Percentiles rank a stretch among this genome's conserved stretches.
Conservation (phyloP, 768 basidiomycete genomes). For the Lactarius deliciosus region DNA sequence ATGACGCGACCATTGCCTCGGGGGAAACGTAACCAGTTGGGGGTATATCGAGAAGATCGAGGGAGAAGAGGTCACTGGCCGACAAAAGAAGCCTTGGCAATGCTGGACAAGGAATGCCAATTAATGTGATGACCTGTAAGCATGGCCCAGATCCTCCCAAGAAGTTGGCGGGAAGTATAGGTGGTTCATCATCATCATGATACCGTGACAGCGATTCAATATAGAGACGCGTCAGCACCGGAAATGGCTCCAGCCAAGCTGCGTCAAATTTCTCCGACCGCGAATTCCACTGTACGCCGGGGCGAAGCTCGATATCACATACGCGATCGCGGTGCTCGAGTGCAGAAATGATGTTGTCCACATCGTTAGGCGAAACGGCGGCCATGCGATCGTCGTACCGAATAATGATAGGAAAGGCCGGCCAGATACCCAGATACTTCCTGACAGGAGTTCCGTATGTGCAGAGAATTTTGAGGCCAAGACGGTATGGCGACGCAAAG, state of each 20-base stretch:
- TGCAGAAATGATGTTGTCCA: too few relatives aligned
- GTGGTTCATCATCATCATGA: too few relatives aligned
- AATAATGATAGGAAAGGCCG: background rate
- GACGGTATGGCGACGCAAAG: too few relatives aligned
- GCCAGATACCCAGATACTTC: background rate
- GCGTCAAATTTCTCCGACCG: background rate
- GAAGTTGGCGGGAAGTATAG: background rate
- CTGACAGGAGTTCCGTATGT: too few relatives aligned
- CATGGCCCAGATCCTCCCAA: constrained; percentile 68
- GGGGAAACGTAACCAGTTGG: constrained; percentile 4
- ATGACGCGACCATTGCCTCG: background rate
- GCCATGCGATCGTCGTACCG: too few relatives aligned
- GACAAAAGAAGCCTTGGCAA: background rate
- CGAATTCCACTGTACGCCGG: too few relatives aligned
- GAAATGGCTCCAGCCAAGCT: background rate
- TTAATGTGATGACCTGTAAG: constrained; percentile 54
- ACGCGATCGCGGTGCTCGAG: too few relatives aligned
- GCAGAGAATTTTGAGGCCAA: too few relatives aligned
- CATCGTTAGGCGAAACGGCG: too few relatives aligned
- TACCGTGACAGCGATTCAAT: background rate
- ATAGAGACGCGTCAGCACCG: background rate
- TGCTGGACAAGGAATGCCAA: constrained; percentile 50
- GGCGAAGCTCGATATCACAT: constrained; percentile 43
- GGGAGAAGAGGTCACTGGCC: background rate
- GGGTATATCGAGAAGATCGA: background rate